Evolutionary conservation across 106 monocot genomes (phyloP), one percentile per base, ranked within the genome.

Genomic region (Iris macrosiphon): DNA sequence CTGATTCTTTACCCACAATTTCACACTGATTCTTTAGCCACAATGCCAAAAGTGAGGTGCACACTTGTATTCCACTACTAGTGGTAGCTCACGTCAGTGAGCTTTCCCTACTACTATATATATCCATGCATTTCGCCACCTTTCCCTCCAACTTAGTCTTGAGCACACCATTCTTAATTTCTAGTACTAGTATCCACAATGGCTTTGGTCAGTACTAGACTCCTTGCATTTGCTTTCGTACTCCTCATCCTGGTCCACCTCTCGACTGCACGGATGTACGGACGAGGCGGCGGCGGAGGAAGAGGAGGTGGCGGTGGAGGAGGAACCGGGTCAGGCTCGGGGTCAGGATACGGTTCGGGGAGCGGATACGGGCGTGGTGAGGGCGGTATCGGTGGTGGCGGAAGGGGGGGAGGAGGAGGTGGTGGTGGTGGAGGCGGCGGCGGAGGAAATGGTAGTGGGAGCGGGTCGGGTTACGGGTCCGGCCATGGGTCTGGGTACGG

Each of bases 41-140:
- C n/a, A n/a, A n/a, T n/a, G n/a, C n/a, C n/a, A n/a, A n/a, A n/a
- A n/a, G n/a, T n/a, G n/a, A n/a, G n/a, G n/a, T n/a, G n/a, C n/a
- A n/a, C n/a, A n/a, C n/a, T n/a, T n/a, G n/a, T n/a, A n/a, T n/a
- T n/a, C n/a, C n/a, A n/a, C n/a, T n/a, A n/a, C n/a, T n/a, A n/a
- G n/a, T n/a, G n/a, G n/a, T n/a, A n/a, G n/a, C n/a, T n/a, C n/a
- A n/a, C n/a, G n/a, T n/a, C n/a, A n/a, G n/a, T n/a, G n/a, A n/a
- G n/a, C n/a, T n/a, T n/a, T n/a, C n/a, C n/a, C n/a, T n/a, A 7
- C 37, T 7, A 54, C 54, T 54, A 54, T 54, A 54, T 33, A 54
- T 54, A 54, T 10, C 54, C 19, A 31, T 54, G 19, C 25, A 9
- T 54, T 2, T 3, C 1, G 33, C 54, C 37, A 7, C 12, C 5